Base-by-base conservation (phyloP, 768 basidiomycete genomes). In the Mycena belliarum region DNA sequence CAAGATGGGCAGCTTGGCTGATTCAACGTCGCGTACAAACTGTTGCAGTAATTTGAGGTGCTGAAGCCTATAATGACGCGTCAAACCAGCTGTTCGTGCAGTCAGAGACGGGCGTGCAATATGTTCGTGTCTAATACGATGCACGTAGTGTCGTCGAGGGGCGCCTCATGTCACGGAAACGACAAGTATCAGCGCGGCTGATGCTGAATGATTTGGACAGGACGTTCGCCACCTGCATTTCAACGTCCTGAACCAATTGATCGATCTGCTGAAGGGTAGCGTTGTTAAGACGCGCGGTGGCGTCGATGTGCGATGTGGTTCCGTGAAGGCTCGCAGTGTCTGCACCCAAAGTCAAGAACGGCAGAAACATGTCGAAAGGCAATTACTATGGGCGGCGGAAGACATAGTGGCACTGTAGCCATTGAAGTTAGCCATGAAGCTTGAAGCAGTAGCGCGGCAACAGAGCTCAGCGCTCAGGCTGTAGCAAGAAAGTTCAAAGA, bases 41-140 rank as follows among this genome's bases (percentile, higher is more conserved):
- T 80, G 78, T 58, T 82, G 77, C 58, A 93, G 70, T 37, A 82
- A 77, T 52, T 20, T 25, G 2, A 57, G 55, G 14, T 56, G 32
- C 6, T 45, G 20, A n/a, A 63, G 58, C 44, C 61, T 62, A 42
- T 5, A 20, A 23, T 2, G 21, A 41, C 38, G 37, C 35, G 29
- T 29, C 45, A 57, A 91, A 48, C n/a, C 2, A 10, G 24, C 6
- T 6, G 32, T 42, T 26, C 10, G 15, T 21, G 52, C n/a, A 15
- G 5, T 16, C 7, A 49, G 40, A 80, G 59, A 85, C 77, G 66
- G 85, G 83, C 63, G 91, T 55, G 71, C 25, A 94, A 75, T 59
- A 93, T 82, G 63, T 93, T 94, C 26, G 91, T 93, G 66, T 94
- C 91, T 29, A 91, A 68, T 16, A 93, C 81, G 49, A 93, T 65